Evolutionary conservation across 2,329 filamentous ascomycete genomes (phyloP).

Genomic region (Aspergillus aculeatus): DNA sequence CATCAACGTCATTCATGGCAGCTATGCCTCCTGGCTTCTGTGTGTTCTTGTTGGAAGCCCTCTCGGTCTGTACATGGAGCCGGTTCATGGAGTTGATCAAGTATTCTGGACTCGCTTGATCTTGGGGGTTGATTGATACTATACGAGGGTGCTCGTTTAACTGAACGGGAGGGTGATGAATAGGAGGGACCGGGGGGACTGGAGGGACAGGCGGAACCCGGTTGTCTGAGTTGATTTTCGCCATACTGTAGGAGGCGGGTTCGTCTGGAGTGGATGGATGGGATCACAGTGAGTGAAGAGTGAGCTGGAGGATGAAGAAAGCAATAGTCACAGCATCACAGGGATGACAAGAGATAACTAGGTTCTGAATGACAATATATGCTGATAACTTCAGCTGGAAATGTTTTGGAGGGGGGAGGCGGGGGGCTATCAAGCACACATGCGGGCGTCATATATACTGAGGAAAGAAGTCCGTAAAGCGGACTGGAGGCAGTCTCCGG

Average conservation of each 20-base stretch:
- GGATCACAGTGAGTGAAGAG: background rate
- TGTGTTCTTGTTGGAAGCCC: background rate
- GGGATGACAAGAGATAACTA: background rate
- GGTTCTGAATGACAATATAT: background rate
- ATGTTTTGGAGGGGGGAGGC: background rate
- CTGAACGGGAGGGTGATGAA: constrained; percentile 16
- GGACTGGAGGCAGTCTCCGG: constrained; percentile 4
- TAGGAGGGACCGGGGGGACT: constrained; percentile 18
- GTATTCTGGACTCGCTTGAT: constrained; percentile 11
- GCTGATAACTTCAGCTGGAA: background rate
- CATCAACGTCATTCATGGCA: constrained; percentile 9
- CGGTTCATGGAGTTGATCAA: constrained; percentile 20
- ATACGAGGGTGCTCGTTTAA: constrained; percentile 15
- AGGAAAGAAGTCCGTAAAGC: background rate
- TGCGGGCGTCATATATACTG: background rate
- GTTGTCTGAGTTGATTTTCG: constrained; percentile 20
- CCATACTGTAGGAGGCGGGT: constrained; percentile 12
- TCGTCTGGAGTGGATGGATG: background rate
- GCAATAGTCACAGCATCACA: background rate
- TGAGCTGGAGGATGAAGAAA: background rate
- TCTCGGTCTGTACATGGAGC: constrained; percentile 17
- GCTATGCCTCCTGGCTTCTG: constrained; percentile 6
- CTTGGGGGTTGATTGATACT: constrained; percentile 10
- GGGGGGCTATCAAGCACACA: background rate
- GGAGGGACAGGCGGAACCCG: constrained; percentile 19